Evolutionary conservation across 345 rosid species (phyloP), one percentile per base, ranked within the genome.

Genomic region (Mangifera indica): DNA sequence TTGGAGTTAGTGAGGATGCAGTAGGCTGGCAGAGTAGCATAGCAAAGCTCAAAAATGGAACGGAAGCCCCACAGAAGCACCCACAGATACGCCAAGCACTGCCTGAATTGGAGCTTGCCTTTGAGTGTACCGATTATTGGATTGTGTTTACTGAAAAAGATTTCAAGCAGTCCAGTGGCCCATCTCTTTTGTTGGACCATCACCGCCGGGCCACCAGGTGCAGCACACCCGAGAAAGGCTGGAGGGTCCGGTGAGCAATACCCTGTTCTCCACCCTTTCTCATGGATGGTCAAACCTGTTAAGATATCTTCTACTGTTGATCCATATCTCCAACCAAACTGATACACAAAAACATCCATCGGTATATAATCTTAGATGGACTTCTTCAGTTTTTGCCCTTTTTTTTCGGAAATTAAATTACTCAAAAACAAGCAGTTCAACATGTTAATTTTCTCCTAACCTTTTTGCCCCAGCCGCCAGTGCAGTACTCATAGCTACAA

Each of bases 241-340:
- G 82, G 85, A 17, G 88, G 88, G 0, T 87, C 15, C 0, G 87
- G 91, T 0, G 26, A 8, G 3, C 66, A 56, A 1, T 29, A 70
- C 1, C 42, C 24, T 24, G 89, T 71, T 32, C 62, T 81, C 93
- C 95, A 93, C 1, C 91, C 95, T 70, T 78, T 85, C 1, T 70
- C 21, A 12, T 90, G 97, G 49, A 93, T 84, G 56, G 8, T 34
- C 2, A 87, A 13, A 4, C 97, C 84, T 0, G 98, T 89, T 11
- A 86, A 60, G 4, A 69, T 0, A 44, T 89, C 98, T 76, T 93
- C 93, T 1, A 86, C 12, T 0, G 72, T 51, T 17, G 98, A 82
- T 46, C 87, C 98, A 44, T 93, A 88, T 49, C 81, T 76, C 92
- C 85, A 88, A 4, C 97, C 96, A 10, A 84, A n/a, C 90, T 89